Base-by-base conservation (phyloP, 331 rosid genomes). In the Pyracantha coccinea region DNA sequence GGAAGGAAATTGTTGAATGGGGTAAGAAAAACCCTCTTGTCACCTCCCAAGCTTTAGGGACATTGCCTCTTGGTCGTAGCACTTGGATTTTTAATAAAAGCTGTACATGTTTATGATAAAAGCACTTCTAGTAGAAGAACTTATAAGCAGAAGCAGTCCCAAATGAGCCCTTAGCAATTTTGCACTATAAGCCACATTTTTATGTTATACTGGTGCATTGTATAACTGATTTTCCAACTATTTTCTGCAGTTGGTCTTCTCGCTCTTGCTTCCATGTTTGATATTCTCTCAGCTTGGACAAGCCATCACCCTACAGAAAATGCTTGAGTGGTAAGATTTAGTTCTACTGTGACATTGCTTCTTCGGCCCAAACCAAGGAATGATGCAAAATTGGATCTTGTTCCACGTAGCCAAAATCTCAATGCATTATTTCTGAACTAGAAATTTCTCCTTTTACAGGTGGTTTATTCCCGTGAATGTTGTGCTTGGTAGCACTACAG, bases 391-490 rank as follows among this genome's bases (percentile, higher is more conserved):
- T 38, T 38, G 45, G 14, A 38, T 38, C 4, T 38, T 38, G 45
- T 38, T 38, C 45, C 45, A 38, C 45, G 7, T 27, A 71, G 25
- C 21, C 19, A 47, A n/a, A 23, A 25, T 60, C 20, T 28, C 15
- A 50, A 52, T 20, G 6, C 13, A 54, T 74, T 64, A 35, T 45
- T 17, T 29, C 17, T 58, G 65, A 24, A 71, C 41, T 78, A 0
- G 66, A 52, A 29, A 47, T 32, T 55, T 44, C 21, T 60, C 14
- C 27, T 50, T 78, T 66, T 75, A 83, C 82, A 95, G 99, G 99
- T 95, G 99, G 99, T 95, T 95, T 87, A 95, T 95, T 84, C 99
- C 99, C 2, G 33, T 68, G 59, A 95, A 95, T 81, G 97, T 95
- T 65, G 74, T 95, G 75, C 82, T 95, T 84, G 81, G 86, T 79